Evolutionary conservation across 2,329 filamentous ascomycete species (phyloP).

Genomic region (Dactylonectria estremocensis): DNA sequence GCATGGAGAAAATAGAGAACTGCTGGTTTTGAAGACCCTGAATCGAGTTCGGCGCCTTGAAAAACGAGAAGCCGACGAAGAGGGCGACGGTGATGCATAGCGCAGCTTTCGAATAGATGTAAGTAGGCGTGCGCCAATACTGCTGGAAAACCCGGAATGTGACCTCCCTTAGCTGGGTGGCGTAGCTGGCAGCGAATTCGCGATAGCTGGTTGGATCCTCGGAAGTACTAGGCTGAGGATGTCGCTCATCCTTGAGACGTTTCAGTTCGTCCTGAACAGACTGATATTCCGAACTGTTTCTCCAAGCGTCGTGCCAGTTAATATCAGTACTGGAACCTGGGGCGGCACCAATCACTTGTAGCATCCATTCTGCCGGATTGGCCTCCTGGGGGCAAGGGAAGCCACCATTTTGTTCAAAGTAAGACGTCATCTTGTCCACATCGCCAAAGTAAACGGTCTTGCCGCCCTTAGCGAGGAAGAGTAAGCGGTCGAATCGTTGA

Average conservation of each 20-base stretch:
- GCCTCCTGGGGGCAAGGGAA: constrained; percentile 66
- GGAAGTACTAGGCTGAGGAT: constrained; percentile 12
- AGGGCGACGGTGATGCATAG: constrained; percentile 40
- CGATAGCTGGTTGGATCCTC: constrained; percentile 42
- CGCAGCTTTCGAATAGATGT: constrained; percentile 71
- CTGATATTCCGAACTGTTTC: constrained; percentile 53
- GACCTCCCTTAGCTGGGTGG: constrained; percentile 53
- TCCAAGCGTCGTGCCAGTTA: constrained; percentile 58
- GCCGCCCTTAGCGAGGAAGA: constrained; percentile 73
- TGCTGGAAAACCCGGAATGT: constrained; percentile 55
- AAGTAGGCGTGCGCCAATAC: constrained; percentile 65
- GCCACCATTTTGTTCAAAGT: constrained; percentile 76
- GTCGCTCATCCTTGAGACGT: constrained; percentile 26
- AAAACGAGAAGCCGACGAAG: constrained; percentile 76
- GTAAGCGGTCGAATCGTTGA: constrained; percentile 54
- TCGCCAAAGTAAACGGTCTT: constrained; percentile 77
- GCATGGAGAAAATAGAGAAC: constrained; percentile 77
- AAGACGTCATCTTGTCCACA: constrained; percentile 70
- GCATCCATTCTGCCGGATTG: constrained; percentile 80
- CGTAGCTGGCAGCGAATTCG: constrained; percentile 51
- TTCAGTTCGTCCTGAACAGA: constrained; percentile 54
- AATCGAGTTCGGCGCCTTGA: constrained; percentile 67
- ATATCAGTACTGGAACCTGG: constrained; percentile 63
- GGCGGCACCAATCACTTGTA: constrained; percentile 62
- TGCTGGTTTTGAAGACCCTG: constrained; percentile 80